Base-by-base conservation (phyloP, 2,329 filamentous ascomycete species). In the Colletotrichum lindemuthianum region DNA sequence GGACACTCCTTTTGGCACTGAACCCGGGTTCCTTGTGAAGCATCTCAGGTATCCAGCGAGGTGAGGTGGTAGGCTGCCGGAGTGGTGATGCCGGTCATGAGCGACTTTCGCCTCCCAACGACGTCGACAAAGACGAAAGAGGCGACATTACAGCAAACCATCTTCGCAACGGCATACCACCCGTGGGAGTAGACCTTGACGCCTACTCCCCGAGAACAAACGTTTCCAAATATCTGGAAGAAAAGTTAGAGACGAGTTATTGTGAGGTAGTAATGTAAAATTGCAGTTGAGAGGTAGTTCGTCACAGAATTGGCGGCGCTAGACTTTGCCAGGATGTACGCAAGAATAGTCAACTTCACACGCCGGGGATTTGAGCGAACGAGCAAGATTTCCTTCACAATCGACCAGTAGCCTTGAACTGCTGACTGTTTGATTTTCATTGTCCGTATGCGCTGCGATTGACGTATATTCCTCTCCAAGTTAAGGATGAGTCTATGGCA, bases 111-210 rank as follows among this genome's bases (percentile, higher is more conserved):
- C 13, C 78, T 73, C 2, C 81, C 80, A 6, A 83, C 70, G 15
- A 76, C 77, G 55, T 82, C 80, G 33, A 81, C 75, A 59, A 82
- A 76, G 69, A 82, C 78, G 55, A 82, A 77, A 2, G 75, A 76
- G 6, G 79, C 78, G 6, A 78, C 74, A 1, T 82, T 52, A 7
- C 74, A 74, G 63, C 73, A 80, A 56, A 75, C 75, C 57, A 83
- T 77, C 68, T 82, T 83, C 41, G 78, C 71, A 33, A 82, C 68
- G 6, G 72, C 73, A 57, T 82, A 82, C 69, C 82, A 78, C 53
- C 74, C 76, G 0, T 72, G 76, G 67, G 57, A 81, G 77, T n/a
- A 82, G 71, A 33, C 69, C 74, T 1, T 72, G 68, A 1, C 69
- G 69, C 0, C 73, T 73, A 2, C 72, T 2, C 74, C 69, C 2